Base-by-base conservation (phyloP, 2,329 filamentous ascomycete species). In the Phialophora chinensis region DNA sequence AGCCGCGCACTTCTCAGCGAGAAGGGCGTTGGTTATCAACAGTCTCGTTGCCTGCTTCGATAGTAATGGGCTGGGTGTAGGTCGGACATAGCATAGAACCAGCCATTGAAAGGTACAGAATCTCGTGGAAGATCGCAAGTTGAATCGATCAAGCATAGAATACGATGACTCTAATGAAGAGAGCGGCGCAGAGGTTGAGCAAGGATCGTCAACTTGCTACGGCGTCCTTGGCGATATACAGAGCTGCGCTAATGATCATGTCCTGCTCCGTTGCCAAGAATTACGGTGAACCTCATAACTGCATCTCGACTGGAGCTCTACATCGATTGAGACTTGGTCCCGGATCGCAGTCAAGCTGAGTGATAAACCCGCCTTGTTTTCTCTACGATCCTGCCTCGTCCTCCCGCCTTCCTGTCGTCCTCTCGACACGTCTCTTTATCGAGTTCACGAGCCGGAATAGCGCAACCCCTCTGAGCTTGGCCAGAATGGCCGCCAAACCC, bases 401-500 rank as follows among this genome's bases (percentile, higher is more conserved):
- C 14, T 42, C 4, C 1, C 14, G 14, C 38, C 14, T 44, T 29
- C 62, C 23, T 54, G 4, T 3, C 52, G 11, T 49, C n/a, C 52
- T 62, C 52, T 11, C 17, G 61, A 27, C 58, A 25, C 20, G 35
- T 25, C 53, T 14, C 25, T 47, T 10, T 17, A n/a, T 31, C 49
- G 44, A 6, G 1, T 14, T 31, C 55, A 17, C 17, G 35, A 14
- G 6, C 31, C 20, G 33, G 33, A 29, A 42, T 47, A 42, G 20
- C 10, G 23, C 62, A n/a, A 55, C 27, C 6, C 53, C 53, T 20
- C 14, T 38, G 52, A 58, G 35, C 55, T 49, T 49, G 65, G 67
- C 67, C 65, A 65, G 42, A 31, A 70, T 70, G 68, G 65, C 68
- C 63, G 55, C 60, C 52, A 68, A 70, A 67, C 66, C 69, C 3